Percentiles rank a stretch among this genome's conserved stretches.
These are phyloP conservation scores for Inonotus obliquus DNA, from an alignment of 1,284 basidiomycete species.

Conservation along the genomic window DNA sequence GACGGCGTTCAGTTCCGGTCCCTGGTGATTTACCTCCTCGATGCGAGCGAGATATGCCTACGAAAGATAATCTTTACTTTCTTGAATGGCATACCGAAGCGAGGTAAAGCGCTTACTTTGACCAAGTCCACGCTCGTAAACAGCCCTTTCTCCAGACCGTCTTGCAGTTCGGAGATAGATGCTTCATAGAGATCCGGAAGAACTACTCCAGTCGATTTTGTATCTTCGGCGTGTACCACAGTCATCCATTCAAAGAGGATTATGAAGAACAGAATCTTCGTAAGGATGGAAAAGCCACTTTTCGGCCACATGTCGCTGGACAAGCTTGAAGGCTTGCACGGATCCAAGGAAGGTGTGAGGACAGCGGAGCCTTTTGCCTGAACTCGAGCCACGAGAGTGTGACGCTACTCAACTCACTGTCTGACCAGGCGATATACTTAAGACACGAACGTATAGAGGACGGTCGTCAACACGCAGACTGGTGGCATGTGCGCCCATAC, in stretches of 20 bases:
- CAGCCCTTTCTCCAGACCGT: constrained; percentile 30
- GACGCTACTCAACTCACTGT: no score
- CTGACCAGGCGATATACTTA: no score
- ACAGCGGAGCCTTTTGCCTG: no score
- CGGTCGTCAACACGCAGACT: not conserved
- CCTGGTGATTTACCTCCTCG: constrained; percentile 30
- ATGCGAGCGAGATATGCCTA: constrained; percentile 32
- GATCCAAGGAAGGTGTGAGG: no score
- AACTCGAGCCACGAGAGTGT: no score
- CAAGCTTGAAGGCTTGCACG: no score
- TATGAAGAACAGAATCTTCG: no score
- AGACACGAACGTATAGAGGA: no score
- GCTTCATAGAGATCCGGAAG: constrained; percentile 41
- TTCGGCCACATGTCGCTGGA: no score
- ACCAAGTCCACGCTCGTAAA: constrained; percentile 42
- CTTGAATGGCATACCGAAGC: no score
- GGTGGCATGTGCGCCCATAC: not conserved
- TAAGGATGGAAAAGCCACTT: no score
- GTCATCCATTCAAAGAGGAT: not conserved
- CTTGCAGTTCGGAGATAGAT: constrained; percentile 36
- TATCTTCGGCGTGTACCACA: not conserved
- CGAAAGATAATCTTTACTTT: no score
- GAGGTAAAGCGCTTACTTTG: constrained; percentile 31
- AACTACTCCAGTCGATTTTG: not conserved
- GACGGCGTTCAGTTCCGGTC: constrained; percentile 27